Evolutionary conservation across 192 early-diverging fungal genomes (phyloP).

Genomic region (Rhizophagus sp.): DNA sequence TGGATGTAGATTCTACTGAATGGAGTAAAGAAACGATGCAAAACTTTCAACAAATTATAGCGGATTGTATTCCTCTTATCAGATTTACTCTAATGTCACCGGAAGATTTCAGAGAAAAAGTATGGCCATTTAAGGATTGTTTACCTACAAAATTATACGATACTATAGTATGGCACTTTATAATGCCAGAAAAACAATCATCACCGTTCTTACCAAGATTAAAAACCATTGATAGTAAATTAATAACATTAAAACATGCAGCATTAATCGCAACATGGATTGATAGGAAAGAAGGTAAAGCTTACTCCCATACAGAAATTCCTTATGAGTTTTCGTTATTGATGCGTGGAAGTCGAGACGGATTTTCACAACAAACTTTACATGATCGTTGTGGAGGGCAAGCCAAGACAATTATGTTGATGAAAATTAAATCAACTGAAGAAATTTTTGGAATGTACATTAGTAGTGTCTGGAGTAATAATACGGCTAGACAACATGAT

Average conservation of each 20-base stretch:
- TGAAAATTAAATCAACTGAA: neutral
- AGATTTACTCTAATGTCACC: slow-evolving; percentile 16
- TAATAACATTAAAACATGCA: slow-evolving; percentile 19
- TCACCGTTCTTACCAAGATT: neutral
- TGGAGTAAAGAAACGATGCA: neutral
- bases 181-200: neutral
- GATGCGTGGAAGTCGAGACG: slow-evolving; percentile 17
- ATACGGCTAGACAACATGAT: neutral
- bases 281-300: neutral
- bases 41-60: slow-evolving; percentile 11
- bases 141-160: slow-evolving; percentile 9
- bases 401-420: slow-evolving; percentile 5
- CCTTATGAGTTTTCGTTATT: slow-evolving; percentile 23
- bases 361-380: neutral
- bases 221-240: slow-evolving; percentile 10
- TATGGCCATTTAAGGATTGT: slow-evolving; percentile 22
- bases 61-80: slow-evolving; percentile 13
- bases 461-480: neutral
- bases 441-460: slow-evolving; percentile 25
- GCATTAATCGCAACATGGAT: slow-evolving; percentile 24
- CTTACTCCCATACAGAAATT: neutral
- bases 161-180: slow-evolving; percentile 7
- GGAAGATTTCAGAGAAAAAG: slow-evolving; percentile 16
- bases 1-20: neutral
- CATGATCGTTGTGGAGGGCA: slow-evolving; percentile 3